phyloP scores from a whole-genome alignment of 495 filamentous ascomycete genomes.

The Choiromyces venosus region DNA sequence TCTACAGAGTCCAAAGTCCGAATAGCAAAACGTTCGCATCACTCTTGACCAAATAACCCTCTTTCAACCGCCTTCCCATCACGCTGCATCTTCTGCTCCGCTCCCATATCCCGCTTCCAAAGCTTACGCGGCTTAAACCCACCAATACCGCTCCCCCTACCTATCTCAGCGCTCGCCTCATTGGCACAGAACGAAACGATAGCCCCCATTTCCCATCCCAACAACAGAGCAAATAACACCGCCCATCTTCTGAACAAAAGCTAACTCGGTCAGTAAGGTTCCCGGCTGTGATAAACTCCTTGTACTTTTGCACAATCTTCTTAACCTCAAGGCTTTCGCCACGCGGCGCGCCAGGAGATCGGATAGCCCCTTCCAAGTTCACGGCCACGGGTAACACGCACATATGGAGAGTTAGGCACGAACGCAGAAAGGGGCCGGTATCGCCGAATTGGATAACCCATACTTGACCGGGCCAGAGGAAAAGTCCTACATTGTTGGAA shows the following conservation, averaged over 20 bases:
- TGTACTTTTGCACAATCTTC: neutral
- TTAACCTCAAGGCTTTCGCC: neutral
- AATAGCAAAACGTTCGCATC: neutral
- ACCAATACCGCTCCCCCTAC: neutral
- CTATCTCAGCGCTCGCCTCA: neutral
- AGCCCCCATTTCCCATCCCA: neutral
- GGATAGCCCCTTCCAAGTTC: neutral
- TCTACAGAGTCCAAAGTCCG: neutral
- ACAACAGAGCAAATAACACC: neutral
- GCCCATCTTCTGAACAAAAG: neutral
- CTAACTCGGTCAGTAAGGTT: neutral
- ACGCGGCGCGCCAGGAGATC: neutral
- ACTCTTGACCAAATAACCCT: neutral
- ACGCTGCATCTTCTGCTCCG: neutral
- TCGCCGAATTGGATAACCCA: no score
- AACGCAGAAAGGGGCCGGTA: neutral
- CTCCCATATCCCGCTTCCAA: neutral
- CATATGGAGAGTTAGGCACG: neutral
- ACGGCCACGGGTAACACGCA: neutral
- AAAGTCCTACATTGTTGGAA: no score
- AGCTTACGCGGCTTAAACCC: neutral
- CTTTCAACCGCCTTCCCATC: neutral
- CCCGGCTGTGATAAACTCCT: neutral
- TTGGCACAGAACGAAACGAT: neutral
- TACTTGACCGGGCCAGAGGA: no score